phyloP scores from a whole-genome alignment of 2,329 filamentous ascomycete species.

The Fusarium siculi region DNA sequence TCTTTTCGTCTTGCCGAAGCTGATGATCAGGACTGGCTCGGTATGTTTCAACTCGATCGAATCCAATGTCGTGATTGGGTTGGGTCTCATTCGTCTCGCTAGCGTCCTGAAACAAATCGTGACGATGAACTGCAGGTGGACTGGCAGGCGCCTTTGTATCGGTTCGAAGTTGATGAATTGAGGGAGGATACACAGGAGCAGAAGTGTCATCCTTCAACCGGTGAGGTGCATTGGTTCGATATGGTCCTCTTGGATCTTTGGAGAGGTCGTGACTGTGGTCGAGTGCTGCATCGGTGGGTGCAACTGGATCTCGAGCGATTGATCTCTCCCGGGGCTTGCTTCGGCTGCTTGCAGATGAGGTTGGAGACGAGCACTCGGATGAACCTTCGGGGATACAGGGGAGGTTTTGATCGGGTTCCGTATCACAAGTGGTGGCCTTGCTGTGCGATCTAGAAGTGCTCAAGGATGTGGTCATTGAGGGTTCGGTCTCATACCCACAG shows the following conservation, averaged over 20 bases:
- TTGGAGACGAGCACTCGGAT: constrained; percentile 12
- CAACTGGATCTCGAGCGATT: constrained; percentile 18
- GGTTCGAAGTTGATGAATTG: constrained; percentile 27
- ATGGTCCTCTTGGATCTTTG: constrained; percentile 14
- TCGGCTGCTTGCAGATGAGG: constrained; percentile 4
- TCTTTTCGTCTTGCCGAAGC: constrained; percentile 23
- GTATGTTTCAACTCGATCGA: constrained; percentile 12
- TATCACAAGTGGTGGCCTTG: not conserved
- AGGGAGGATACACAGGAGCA: constrained; percentile 11
- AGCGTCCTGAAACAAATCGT: constrained; percentile 23
- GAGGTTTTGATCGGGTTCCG: constrained; percentile 8
- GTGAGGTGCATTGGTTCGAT: not conserved
- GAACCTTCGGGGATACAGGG: constrained; percentile 32
- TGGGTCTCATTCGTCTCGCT: not conserved
- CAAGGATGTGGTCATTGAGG: constrained; percentile 38
- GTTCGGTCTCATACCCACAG: constrained; percentile 32
- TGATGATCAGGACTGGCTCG: constrained; percentile 20
- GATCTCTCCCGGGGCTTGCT: constrained; percentile 24
- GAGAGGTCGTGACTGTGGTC: constrained; percentile 18
- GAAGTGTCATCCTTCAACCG: constrained; percentile 16
- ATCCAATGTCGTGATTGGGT: constrained; percentile 16
- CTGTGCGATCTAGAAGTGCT: constrained; percentile 4
- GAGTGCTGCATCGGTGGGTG: constrained; percentile 17
- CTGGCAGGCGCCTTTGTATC: constrained; percentile 23
- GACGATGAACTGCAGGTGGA: constrained; percentile 21